phyloP scores from a whole-genome alignment of 257 asterid species.

The Solanum pennellii region DNA sequence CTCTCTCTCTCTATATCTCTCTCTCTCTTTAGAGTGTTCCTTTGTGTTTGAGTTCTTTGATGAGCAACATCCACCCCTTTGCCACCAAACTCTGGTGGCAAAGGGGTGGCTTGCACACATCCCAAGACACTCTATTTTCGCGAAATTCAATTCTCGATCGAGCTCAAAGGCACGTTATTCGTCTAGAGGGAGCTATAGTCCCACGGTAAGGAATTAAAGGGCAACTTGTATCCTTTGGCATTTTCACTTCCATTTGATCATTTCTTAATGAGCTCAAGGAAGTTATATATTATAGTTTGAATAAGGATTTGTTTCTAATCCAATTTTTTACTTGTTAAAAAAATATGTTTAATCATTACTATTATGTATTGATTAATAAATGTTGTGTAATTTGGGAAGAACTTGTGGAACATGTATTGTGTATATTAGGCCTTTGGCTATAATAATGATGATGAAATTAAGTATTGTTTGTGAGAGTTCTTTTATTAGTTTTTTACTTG shows the following conservation, averaged over 20 bases:
- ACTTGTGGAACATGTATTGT: neutral
- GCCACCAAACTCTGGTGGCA: conserved; percentile 7
- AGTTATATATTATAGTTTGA: neutral
- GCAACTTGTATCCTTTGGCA: conserved; percentile 97
- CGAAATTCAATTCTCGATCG: neutral
- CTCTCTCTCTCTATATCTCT: neutral
- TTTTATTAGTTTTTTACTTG: neutral
- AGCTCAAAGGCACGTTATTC: neutral
- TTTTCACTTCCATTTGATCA: conserved; percentile 5
- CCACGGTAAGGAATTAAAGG: conserved; percentile 23
- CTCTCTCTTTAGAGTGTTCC: neutral
- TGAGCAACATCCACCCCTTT: neutral
- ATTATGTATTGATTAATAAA: neutral
- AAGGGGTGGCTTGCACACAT: neutral
- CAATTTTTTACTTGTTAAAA: neutral
- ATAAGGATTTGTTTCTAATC: conserved; percentile 4
- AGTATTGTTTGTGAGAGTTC: neutral
- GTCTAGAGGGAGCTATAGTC: neutral
- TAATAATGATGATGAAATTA: neutral
- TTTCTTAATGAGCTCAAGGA: neutral
- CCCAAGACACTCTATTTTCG: neutral
- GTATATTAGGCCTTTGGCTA: neutral
- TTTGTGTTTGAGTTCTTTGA: neutral
- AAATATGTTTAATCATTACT: neutral
- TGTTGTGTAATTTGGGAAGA: neutral